Evolutionary conservation across 352 stramenopile species (phyloP).

Genomic region (Lagenidium sp.): DNA sequence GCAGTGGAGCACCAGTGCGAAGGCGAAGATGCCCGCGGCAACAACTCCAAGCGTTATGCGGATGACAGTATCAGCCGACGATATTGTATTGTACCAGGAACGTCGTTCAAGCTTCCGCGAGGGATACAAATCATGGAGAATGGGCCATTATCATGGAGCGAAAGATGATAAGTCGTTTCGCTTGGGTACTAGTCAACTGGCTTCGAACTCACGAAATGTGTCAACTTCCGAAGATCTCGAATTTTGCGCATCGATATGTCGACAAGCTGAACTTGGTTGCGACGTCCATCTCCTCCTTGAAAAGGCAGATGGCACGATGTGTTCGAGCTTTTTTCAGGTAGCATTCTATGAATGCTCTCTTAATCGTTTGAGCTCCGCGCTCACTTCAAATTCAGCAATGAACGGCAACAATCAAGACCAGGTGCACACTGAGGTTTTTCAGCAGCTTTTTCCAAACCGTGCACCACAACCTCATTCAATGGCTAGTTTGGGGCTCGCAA

Average conservation of each 20-base stretch:
- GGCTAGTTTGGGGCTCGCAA: conserved; percentile 5
- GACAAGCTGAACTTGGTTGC: conserved; percentile 35
- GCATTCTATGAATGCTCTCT: conserved; percentile 83
- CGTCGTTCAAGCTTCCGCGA: conserved; percentile 67
- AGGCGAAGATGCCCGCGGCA: not conserved
- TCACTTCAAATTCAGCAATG: conserved; percentile 18
- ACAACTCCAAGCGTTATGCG: conserved; percentile 15
- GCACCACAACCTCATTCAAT: too few relatives aligned
- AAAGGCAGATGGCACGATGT: conserved; percentile 26
- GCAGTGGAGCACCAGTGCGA: too few relatives aligned
- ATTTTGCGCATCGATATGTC: conserved; percentile 68
- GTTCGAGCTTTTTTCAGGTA: conserved; percentile 80
- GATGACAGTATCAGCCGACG: conserved; percentile 72
- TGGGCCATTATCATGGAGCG: conserved; percentile 66
- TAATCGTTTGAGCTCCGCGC: conserved; percentile 32
- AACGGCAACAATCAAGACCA: conserved; percentile 12
- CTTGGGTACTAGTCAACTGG: conserved; percentile 32
- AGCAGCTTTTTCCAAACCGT: conserved; percentile 1
- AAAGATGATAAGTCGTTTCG: conserved; percentile 62
- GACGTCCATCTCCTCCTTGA: conserved; percentile 80
- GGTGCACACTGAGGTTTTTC: conserved; percentile 14
- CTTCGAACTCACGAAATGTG: conserved; percentile 16
- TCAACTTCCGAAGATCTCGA: conserved; percentile 67
- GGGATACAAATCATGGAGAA: conserved; percentile 81
- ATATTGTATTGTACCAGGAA: conserved; percentile 82